These are phyloP conservation scores for Perkinsus marinus DNA, from an alignment of 169 alveolate species.

Conservation along the genomic window DNA sequence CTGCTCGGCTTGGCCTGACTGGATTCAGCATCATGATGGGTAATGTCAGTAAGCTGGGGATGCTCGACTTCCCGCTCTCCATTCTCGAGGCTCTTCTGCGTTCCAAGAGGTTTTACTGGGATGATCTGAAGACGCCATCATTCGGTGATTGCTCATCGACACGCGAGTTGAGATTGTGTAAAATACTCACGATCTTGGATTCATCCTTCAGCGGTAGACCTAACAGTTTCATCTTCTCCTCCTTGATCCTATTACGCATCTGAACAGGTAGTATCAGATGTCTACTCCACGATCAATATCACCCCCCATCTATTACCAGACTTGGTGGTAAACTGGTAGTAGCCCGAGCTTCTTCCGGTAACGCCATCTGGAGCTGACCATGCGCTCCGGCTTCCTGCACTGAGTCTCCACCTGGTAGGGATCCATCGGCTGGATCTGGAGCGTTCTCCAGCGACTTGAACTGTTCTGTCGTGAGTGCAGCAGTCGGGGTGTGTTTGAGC, in stretches of 20 bases:
- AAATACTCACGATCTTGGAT: not conserved
- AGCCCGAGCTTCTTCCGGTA: constrained; percentile 12
- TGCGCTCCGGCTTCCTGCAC: constrained; percentile 6
- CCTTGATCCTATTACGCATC: not conserved
- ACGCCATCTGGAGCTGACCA: constrained; percentile 2
- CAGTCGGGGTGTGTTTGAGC: constrained; percentile 20
- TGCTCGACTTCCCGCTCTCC: not conserved
- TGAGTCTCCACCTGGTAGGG: constrained; percentile 15
- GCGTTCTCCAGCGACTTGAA: constrained; percentile 15
- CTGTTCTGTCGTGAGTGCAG: constrained; percentile 18
- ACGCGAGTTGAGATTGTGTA: not conserved
- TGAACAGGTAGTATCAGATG: not conserved
- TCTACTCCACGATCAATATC: not conserved
- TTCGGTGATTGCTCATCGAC: too few species aligned
- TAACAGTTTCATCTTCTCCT: not conserved
- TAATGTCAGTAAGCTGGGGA: not conserved
- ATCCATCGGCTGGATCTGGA: constrained; percentile 15
- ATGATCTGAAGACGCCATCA: too few species aligned
- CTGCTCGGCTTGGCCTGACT: not conserved
- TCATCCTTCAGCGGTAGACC: not conserved
- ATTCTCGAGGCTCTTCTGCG: too few species aligned
- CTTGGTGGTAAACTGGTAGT: constrained; percentile 9
- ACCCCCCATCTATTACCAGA: not conserved
- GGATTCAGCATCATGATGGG: not conserved
- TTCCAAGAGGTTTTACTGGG: too few species aligned